Conservation (phyloP, 164 flowering plant species). For the Annona squamosa region DNA sequence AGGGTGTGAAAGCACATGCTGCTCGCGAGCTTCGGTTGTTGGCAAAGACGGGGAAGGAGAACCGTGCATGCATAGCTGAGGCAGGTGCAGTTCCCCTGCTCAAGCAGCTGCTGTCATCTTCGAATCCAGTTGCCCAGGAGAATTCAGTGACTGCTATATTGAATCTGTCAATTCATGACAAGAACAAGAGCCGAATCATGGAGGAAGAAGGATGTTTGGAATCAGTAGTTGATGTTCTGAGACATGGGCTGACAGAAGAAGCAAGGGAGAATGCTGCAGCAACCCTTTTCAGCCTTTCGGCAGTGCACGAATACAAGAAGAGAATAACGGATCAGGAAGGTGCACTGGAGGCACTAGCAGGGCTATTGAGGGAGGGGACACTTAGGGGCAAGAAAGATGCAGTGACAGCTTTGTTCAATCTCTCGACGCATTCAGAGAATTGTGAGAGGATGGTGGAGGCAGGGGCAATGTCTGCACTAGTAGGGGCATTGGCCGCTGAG, state of each 20-base stretch:
- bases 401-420: constrained; percentile 79
- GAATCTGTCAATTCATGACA: constrained; percentile 76
- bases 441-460: constrained; percentile 57
- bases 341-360: constrained; percentile 67
- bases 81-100: constrained; percentile 94
- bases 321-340: constrained; percentile 62
- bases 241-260: constrained; percentile 60
- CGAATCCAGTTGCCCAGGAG: constrained; percentile 67
- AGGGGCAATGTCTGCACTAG: constrained; percentile 59
- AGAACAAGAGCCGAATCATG: constrained; percentile 76
- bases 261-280: constrained; percentile 98
- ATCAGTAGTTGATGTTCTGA: constrained; percentile 63
- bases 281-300: constrained; percentile 87
- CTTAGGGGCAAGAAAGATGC: constrained; percentile 83
- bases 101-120: constrained; percentile 44
- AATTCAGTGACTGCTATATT: constrained; percentile 94
- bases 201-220: constrained; percentile 68
- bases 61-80: constrained; percentile 88
- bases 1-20: constrained; percentile 54
- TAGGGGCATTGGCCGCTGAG: constrained; percentile 55
- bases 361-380: constrained; percentile 54
- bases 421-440: constrained; percentile 71
- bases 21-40: constrained; percentile 74
- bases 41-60: constrained; percentile 81
- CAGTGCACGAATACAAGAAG: constrained; percentile 81